Percentiles rank a stretch among this genome's conserved stretches.
Conservation (phyloP, 768 basidiomycete genomes). For the Gloeostereum incarnatum region DNA sequence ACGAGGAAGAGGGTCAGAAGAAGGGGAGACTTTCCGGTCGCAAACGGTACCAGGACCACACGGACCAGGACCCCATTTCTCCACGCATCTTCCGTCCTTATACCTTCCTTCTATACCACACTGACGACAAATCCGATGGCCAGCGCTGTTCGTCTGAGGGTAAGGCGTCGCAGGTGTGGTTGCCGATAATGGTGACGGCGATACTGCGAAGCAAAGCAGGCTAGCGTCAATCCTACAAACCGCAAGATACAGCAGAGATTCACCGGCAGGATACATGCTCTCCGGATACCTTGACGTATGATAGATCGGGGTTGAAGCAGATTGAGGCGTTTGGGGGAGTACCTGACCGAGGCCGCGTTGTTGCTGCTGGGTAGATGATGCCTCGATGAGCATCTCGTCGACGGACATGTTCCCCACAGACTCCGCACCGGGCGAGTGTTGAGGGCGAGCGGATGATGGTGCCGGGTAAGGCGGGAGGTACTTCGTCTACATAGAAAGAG, state of each 20-base stretch:
- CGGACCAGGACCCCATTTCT: slow-evolving; percentile 84
- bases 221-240: not conserved
- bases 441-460: too few species aligned
- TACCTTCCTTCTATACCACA: slow-evolving; percentile 68
- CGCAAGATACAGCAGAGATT: slow-evolving; percentile 1
- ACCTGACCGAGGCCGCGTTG: too few species aligned
- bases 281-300: not conserved
- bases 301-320: slow-evolving; percentile 9
- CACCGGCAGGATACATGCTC: slow-evolving; percentile 6
- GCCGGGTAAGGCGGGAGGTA: too few species aligned
- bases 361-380: too few species aligned
- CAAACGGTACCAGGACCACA: slow-evolving; percentile 80
- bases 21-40: slow-evolving; percentile 42
- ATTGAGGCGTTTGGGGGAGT: too few species aligned
- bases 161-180: slow-evolving; percentile 21
- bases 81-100: slow-evolving; percentile 80
- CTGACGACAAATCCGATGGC: slow-evolving; percentile 70
- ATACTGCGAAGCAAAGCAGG: slow-evolving; percentile 8
- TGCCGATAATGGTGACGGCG: too few species aligned
- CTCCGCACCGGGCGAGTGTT: too few species aligned
- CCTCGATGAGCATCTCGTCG: slow-evolving; percentile 35
- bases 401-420: too few species aligned
- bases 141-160: slow-evolving; percentile 44
- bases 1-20: too few species aligned
- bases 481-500: too few species aligned